Conservation (phyloP, 768 basidiomycete genomes). For the Tricholoma saponaceum region DNA sequence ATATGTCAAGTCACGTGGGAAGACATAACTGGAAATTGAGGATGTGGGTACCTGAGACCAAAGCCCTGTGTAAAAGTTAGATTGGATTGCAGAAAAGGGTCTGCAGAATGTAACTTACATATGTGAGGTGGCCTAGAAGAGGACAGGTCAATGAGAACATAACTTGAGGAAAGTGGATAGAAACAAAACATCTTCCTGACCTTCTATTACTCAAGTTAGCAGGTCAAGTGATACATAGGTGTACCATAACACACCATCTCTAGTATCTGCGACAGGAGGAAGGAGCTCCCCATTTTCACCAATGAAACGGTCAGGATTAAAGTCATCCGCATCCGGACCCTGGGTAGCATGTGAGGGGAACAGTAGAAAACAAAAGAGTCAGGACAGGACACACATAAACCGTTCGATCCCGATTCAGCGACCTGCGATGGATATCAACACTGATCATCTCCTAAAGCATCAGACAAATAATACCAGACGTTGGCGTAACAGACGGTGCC, state of each 20-base stretch:
- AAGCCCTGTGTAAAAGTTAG: neutral
- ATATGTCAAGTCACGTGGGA: neutral
- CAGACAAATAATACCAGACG: conserved; percentile 2
- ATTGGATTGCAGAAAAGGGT: neutral
- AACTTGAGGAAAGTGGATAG: neutral
- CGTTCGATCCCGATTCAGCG: neutral
- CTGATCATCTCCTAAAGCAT: neutral
- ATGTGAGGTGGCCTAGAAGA: neutral
- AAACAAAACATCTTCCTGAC: neutral
- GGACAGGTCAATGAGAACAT: neutral
- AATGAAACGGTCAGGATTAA: neutral
- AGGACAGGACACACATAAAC: neutral
- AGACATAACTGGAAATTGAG: neutral
- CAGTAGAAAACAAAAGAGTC: neutral
- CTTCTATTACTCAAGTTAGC: neutral
- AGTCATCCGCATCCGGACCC: conserved; percentile 2
- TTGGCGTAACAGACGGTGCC: conserved; percentile 6
- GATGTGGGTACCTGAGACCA: neutral
- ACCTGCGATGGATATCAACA: neutral
- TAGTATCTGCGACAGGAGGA: neutral
- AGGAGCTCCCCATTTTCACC: neutral
- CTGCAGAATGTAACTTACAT: neutral
- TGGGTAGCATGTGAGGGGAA: neutral
- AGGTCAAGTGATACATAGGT: neutral
- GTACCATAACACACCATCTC: neutral